phyloP scores from a whole-genome alignment of 352 stramenopile species.

The Phytopythium delawarense region DNA sequence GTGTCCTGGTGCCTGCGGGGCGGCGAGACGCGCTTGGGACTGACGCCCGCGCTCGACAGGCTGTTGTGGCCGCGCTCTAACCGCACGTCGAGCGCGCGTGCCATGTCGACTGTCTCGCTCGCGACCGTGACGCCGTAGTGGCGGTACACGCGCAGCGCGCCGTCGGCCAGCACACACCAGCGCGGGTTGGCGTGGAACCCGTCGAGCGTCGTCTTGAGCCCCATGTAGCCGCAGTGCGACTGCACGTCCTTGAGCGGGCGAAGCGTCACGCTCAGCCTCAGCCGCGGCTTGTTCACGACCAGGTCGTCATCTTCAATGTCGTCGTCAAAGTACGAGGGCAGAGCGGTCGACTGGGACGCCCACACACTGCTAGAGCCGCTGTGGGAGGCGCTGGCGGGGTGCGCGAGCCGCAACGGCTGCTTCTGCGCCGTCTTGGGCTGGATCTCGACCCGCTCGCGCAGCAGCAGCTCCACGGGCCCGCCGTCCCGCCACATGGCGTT shows the following conservation, averaged over 20 bases:
- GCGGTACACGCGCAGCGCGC: slow-evolving; percentile 60
- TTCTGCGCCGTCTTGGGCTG: slow-evolving; percentile 57
- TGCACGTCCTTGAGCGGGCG: slow-evolving; percentile 42
- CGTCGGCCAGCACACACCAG: slow-evolving; percentile 71
- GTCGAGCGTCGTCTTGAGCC: slow-evolving; percentile 59
- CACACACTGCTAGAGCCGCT: slow-evolving; percentile 10
- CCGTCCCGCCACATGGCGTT: slow-evolving; percentile 45
- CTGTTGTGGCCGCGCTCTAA: slow-evolving; percentile 18
- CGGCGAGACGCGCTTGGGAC: not conserved
- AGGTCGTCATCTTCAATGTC: slow-evolving; percentile 7
- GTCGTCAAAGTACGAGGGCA: not conserved
- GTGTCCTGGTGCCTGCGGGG: not conserved
- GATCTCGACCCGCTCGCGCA: slow-evolving; percentile 47
- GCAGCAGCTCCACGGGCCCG: slow-evolving; percentile 28
- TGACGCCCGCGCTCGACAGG: not conserved
- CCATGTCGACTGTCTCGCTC: slow-evolving; percentile 56
- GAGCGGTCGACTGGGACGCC: not conserved
- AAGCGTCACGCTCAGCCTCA: slow-evolving; percentile 38
- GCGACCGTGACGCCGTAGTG: slow-evolving; percentile 68
- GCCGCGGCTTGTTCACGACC: not conserved
- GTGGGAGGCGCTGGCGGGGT: slow-evolving; percentile 6
- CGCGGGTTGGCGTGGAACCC: slow-evolving; percentile 54
- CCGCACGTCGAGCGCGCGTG: slow-evolving; percentile 40
- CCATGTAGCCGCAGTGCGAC: slow-evolving; percentile 64
- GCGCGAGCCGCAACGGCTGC: slow-evolving; percentile 36